A percentile compares a stretch with the other conserved stretches of the same genome.
Conservation (phyloP, 192 early-diverging fungal genomes). For the Podila horticola region DNA sequence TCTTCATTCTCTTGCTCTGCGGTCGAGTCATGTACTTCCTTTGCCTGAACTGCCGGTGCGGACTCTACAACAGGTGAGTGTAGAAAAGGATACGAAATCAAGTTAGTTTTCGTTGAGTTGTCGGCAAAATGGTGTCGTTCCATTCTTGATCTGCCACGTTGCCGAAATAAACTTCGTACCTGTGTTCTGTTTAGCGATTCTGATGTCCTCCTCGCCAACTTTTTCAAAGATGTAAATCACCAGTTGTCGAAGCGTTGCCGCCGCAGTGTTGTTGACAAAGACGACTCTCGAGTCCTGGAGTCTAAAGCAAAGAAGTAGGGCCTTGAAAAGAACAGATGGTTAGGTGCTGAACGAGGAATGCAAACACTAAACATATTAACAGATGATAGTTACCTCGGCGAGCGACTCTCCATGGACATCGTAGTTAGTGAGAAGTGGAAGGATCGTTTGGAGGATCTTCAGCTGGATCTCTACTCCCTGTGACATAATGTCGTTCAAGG, state of each 20-base stretch:
- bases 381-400: constrained; percentile 69
- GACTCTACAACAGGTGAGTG: background rate
- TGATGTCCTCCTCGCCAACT: constrained; percentile 70
- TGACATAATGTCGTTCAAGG: constrained; percentile 74
- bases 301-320: constrained; percentile 82
- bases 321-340: constrained; percentile 44
- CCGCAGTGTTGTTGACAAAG: constrained; percentile 86
- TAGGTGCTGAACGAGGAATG: background rate
- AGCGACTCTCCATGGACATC: constrained; percentile 83
- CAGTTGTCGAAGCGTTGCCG: constrained; percentile 86
- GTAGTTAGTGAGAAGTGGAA: constrained; percentile 90
- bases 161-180: constrained; percentile 13
- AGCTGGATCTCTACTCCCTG: constrained; percentile 89
- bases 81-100: background rate
- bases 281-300: constrained; percentile 87
- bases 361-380: background rate
- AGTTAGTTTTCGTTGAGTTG: background rate
- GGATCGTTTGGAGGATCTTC: constrained; percentile 91
- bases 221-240: constrained; percentile 90
- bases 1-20: constrained; percentile 25
- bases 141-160: background rate
- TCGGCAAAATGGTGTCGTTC: background rate
- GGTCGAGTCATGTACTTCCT: background rate
- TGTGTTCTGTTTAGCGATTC: constrained; percentile 20
- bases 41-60: background rate